Base-by-base conservation (phyloP, 139 green algal genomes). In the Tetradesmus lagerheimii region DNA sequence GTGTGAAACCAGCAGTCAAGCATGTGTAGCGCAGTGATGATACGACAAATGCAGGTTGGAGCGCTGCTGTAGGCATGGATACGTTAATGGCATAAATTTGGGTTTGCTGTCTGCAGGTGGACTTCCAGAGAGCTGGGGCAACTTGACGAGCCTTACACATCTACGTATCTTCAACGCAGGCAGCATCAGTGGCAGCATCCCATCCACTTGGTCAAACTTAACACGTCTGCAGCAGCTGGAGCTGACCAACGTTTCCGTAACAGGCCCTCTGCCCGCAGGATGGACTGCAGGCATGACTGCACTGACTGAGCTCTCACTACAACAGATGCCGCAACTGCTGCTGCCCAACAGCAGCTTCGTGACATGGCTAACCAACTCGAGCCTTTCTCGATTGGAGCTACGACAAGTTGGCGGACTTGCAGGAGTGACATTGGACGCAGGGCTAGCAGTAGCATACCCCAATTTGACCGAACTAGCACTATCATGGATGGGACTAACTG, bases 221-320 rank as follows among this genome's bases (percentile, higher is more conserved):
- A 67, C 84, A 71, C 84, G 34, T 25, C 84, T 89, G 38, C 35
- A 62, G 66, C 35, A 43, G 29, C 45, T 89, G 64, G 34, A 71
- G 39, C 84, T 89, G 29, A 35, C 29, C 0, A 50, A 78, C 18
- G 20, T 83, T 3, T 37, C 6, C 14, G 0, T 89, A 0, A 35
- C 84, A 39, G 84, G 84, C 1, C 20, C 66, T 3, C 25, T 81
- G 2, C 62, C 84, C 34, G 16, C 37, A 35, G 34, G 43, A 27
- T 88, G 82, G 82, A 31, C 57, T 15, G 29, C 23, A 2, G 29
- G 23, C 5, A 82, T 89, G 38, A 12, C 39, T 35, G 20, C 53
- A 41, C 15, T 89, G 1, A 81, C 84, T 0, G n/a, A 57, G 14
- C 41, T 89, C 14, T 29, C 34, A 6, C 37, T 89, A 4, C 14